Conservation (phyloP, 371 early-diverging fungal genomes). For the Lichtheimia ornata region DNA sequence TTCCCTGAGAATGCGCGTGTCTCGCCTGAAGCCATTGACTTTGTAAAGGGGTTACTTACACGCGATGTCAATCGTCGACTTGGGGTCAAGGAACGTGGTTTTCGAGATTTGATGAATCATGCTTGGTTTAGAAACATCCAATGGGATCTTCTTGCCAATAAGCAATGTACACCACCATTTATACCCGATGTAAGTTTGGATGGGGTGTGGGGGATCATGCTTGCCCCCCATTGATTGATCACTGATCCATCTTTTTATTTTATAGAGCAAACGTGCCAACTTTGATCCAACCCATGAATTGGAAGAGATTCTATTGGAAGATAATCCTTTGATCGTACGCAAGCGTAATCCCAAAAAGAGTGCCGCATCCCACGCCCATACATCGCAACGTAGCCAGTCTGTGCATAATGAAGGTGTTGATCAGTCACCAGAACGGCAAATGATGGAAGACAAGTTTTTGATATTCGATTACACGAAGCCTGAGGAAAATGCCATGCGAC, state of each 20-base stretch:
- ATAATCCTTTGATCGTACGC: constrained; percentile 79
- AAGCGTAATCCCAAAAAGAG: constrained; percentile 27
- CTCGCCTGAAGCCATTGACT: constrained; percentile 59
- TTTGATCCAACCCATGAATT: constrained; percentile 96
- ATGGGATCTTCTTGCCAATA: constrained; percentile 58
- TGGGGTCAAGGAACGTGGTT: constrained; percentile 59
- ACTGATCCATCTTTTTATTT: background rate
- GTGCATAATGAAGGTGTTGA: constrained; percentile 14
- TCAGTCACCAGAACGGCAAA: constrained; percentile 41
- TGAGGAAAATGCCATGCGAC: constrained; percentile 29
- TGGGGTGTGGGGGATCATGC: background rate
- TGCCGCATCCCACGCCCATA: constrained; percentile 17
- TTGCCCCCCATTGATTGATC: background rate
- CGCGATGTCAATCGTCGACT: constrained; percentile 60
- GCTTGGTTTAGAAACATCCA: constrained; percentile 62
- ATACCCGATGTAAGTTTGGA: constrained; percentile 61
- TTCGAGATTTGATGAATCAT: constrained; percentile 54
- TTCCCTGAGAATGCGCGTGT: constrained; percentile 58
- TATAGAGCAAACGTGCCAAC: constrained; percentile 66
- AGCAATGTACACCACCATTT: constrained; percentile 66
- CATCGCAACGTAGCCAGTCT: constrained; percentile 27
- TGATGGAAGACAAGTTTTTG: constrained; percentile 68
- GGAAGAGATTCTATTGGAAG: constrained; percentile 92
- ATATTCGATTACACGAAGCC: constrained; percentile 66
- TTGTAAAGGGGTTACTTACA: constrained; percentile 56